Conservation (phyloP, 73 alveolate genomes). For the Paramecium primaurelia region DNA sequence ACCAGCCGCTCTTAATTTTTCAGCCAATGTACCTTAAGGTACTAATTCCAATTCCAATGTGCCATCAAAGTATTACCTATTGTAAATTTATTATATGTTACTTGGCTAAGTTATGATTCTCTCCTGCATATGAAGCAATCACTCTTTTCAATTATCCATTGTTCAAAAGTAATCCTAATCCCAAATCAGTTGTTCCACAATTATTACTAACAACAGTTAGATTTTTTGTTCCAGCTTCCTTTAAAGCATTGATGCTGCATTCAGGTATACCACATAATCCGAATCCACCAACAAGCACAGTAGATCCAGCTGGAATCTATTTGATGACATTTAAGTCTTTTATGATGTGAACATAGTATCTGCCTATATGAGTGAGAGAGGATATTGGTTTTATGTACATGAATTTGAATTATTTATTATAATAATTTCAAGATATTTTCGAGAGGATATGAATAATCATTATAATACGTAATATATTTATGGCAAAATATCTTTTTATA, state of each 20-base stretch:
- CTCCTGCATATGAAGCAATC: conserved; percentile 82
- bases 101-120: conserved; percentile 77
- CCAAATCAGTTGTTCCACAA: conserved; percentile 68
- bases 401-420: not conserved
- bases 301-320: conserved; percentile 74
- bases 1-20: conserved; percentile 90
- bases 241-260: conserved; percentile 76
- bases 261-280: conserved; percentile 97
- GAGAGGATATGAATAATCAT: conserved; percentile 14
- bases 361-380: not conserved
- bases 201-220: conserved; percentile 79
- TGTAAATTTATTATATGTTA: conserved; percentile 33
- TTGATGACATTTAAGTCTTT: conserved; percentile 62
- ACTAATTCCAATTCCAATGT: conserved; percentile 82
- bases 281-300: conserved; percentile 87
- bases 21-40: conserved; percentile 90
- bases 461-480: conserved; percentile 1
- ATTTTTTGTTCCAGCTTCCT: conserved; percentile 63
- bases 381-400: not conserved
- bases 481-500: not conserved
- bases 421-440: not conserved
- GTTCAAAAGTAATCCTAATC: conserved; percentile 50
- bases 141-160: conserved; percentile 56
- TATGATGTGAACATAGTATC: conserved; percentile 10
- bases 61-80: conserved; percentile 71